These are phyloP conservation scores for Mallotus repandus DNA, from an alignment of 441 rosid species.

Conservation along the genomic window DNA sequence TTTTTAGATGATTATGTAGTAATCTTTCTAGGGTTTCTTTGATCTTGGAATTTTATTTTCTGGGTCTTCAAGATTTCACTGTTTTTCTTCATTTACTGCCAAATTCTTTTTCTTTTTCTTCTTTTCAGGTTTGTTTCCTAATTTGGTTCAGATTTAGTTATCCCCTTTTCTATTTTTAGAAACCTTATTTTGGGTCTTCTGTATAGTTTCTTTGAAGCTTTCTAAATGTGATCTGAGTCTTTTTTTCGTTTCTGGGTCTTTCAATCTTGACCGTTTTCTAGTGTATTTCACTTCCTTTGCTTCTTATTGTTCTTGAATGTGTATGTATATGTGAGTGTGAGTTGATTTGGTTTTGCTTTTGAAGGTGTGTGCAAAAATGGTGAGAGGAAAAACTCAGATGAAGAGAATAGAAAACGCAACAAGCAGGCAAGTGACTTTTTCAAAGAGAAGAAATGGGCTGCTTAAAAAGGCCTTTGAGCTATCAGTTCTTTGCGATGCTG, in stretches of 20 bases:
- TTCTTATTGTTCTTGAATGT: neutral
- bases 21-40: conserved; percentile 48
- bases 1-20: too few species aligned
- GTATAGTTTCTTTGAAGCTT: neutral
- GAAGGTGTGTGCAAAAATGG: conserved; percentile 45
- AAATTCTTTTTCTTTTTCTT: neutral
- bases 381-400: conserved; percentile 90
- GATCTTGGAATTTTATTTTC: conserved; percentile 2
- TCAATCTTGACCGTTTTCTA: neutral
- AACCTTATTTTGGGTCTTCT: conserved; percentile 15
- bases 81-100: neutral
- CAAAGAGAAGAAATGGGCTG: conserved; percentile 84
- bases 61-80: conserved; percentile 1
- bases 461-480: conserved; percentile 87
- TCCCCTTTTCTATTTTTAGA: conserved; percentile 31
- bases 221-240: neutral
- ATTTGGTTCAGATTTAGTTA: conserved; percentile 22
- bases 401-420: conserved; percentile 88
- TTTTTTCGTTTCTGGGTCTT: conserved; percentile 4
- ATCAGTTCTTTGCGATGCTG: conserved; percentile 88
- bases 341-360: neutral
- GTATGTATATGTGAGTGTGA: too few species aligned
- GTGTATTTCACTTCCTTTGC: neutral
- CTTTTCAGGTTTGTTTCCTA: conserved; percentile 29
- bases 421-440: conserved; percentile 93